Evolutionary conservation across 805 yeast genomes (phyloP).

Genomic region (Saturnispora galanensis): DNA sequence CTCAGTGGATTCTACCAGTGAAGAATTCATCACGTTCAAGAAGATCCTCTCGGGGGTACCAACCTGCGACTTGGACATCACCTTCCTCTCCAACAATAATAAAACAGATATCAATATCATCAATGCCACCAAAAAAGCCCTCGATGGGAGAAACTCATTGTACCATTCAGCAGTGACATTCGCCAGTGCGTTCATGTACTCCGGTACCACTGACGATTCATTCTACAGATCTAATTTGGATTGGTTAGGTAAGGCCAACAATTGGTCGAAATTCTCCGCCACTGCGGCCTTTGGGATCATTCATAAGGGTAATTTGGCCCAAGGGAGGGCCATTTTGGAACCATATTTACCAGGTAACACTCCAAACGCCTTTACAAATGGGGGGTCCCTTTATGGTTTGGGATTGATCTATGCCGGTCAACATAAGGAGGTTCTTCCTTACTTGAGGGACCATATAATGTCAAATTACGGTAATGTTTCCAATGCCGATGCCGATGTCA

Average conservation of each 20-base stretch:
- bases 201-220: constrained; percentile 92
- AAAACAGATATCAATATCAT: constrained; percentile 77
- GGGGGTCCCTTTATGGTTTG: constrained; percentile 88
- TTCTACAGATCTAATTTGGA: constrained; percentile 85
- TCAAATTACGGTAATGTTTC: constrained; percentile 37
- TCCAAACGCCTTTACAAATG: constrained; percentile 82
- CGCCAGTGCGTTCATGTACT: constrained; percentile 88
- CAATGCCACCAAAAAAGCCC: constrained; percentile 65
- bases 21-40: constrained; percentile 31
- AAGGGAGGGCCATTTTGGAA: constrained; percentile 75
- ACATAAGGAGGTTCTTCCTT: constrained; percentile 78
- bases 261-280: constrained; percentile 97
- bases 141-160: constrained; percentile 88
- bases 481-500: constrained; percentile 60
- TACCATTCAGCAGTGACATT: constrained; percentile 95
- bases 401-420: constrained; percentile 95
- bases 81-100: constrained; percentile 78
- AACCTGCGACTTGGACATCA: constrained; percentile 83
- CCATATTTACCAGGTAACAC: constrained; percentile 84
- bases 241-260: constrained; percentile 95
- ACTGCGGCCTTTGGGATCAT: constrained; percentile 97
- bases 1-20: constrained; percentile 18
- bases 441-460: constrained; percentile 61
- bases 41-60: constrained; percentile 84
- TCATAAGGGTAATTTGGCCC: constrained; percentile 88